These are phyloP conservation scores for Drosera spatulata DNA, from an alignment of 179 eudicot species.

Conservation along the genomic window DNA sequence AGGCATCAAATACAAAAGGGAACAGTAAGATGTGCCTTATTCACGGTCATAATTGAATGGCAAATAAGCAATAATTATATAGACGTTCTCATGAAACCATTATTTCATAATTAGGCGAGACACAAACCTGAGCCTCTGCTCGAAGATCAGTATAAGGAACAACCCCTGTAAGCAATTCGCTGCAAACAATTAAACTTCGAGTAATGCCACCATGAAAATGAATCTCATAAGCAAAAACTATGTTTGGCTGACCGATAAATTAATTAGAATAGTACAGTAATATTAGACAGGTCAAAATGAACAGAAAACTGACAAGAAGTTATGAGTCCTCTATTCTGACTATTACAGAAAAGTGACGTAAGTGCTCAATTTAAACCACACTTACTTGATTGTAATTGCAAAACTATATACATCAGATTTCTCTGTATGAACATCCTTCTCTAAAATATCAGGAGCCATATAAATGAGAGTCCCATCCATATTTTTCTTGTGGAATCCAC, in stretches of 20 bases:
- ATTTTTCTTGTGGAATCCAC: slow-evolving; percentile 93
- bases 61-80: too few relatives aligned
- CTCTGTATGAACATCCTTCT: slow-evolving; percentile 71
- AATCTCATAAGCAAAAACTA: background rate
- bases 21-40: too few relatives aligned
- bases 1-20: slow-evolving; percentile 7
- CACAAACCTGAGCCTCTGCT: slow-evolving; percentile 84
- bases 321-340: too few relatives aligned
- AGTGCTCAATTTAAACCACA: background rate
- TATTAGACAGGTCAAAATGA: too few relatives aligned
- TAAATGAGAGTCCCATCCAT: slow-evolving; percentile 97
- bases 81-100: too few relatives aligned
- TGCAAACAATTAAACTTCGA: slow-evolving; percentile 23
- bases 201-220: background rate
- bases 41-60: too few relatives aligned
- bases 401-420: slow-evolving; percentile 96
- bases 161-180: slow-evolving; percentile 93
- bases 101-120: background rate
- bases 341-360: too few relatives aligned
- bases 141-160: slow-evolving; percentile 97
- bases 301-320: too few relatives aligned
- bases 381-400: slow-evolving; percentile 86
- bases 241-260: background rate
- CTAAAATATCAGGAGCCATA: slow-evolving; percentile 97
- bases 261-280: background rate